phyloP scores from a whole-genome alignment of 108 stramenopile genomes.

The Chaetoceros muelleri region DNA sequence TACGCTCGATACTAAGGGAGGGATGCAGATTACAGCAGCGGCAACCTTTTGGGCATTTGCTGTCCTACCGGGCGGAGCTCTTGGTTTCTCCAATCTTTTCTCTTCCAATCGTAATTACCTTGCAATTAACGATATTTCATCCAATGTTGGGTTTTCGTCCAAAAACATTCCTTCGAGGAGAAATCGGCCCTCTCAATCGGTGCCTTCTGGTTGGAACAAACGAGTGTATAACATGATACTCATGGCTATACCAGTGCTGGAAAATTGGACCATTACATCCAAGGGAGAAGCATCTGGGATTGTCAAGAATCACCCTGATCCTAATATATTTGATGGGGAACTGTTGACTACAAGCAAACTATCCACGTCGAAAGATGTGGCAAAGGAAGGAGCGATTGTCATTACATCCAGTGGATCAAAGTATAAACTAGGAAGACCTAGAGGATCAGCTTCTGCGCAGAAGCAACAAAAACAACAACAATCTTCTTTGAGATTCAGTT shows the following conservation, averaged over 20 bases:
- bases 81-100: too few species aligned
- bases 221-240: not conserved
- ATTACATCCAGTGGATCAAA: conserved; percentile 30
- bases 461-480: not conserved
- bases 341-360: conserved; percentile 30
- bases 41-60: too few species aligned
- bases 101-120: too few species aligned
- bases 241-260: not conserved
- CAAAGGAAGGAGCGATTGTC: conserved; percentile 21
- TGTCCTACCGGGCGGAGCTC: too few species aligned
- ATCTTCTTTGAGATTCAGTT: conserved; percentile 2
- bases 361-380: conserved; percentile 9
- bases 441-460: too few species aligned
- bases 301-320: conserved; percentile 28
- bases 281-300: conserved; percentile 14
- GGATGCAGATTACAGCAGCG: too few species aligned
- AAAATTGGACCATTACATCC: not conserved
- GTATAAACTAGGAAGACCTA: conserved; percentile 27
- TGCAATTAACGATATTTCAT: too few species aligned
- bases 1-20: too few species aligned
- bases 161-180: too few species aligned
- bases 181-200: too few species aligned
- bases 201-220: too few species aligned
- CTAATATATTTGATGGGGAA: conserved; percentile 30
- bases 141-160: too few species aligned